Evolutionary conservation across 2,329 filamentous ascomycete species (phyloP), one percentile per base, ranked within the genome.

Genomic region (Aspergillus chevalieri): DNA sequence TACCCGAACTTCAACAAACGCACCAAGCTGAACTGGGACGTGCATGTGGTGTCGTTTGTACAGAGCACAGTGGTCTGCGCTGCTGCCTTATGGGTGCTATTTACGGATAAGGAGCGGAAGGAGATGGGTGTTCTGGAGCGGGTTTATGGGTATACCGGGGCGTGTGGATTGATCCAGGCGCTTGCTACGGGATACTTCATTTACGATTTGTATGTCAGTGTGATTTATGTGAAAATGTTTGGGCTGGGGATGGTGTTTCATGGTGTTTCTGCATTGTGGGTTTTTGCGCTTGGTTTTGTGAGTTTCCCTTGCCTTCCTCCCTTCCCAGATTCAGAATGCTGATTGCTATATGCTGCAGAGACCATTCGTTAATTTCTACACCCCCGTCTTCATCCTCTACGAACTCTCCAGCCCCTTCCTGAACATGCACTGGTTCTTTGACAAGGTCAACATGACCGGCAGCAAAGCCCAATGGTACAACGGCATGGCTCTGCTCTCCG

Each of bases 401-500:
- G 82, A 85, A 62, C 78, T 85, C 55, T 83, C 80, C 38, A 79
- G 77, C 53, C 82, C 82, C 7, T 84, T 85, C 65, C 74, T 85
- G 54, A 85, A 85, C 66, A 78, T 85, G 63, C 82, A 85, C 71
- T 85, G 82, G 82, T 85, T 85, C 72, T 80, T 81, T 62, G 82
- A 85, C 64, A 85, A 85, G 68, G 72, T 85, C 64, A 77, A 79
- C 64, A 77, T 84, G 69, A 85, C 82, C 4, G 82, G 82, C 47
- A 78, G 76, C 45, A 74, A 71, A 45, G 63, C 80, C 21, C 82
- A 85, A 63, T 80, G 81, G 69, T 78, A 83, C 63, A 85, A 85
- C 61, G 82, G 82, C 58, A 79, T 82, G 61, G 50, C 77, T 15
- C 75, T 85, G 10, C 76, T 84, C 44, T 58, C 63, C 38, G 77